Base-by-base conservation (phyloP, 805 yeast species). In the Yamadazyma phyllophila region DNA sequence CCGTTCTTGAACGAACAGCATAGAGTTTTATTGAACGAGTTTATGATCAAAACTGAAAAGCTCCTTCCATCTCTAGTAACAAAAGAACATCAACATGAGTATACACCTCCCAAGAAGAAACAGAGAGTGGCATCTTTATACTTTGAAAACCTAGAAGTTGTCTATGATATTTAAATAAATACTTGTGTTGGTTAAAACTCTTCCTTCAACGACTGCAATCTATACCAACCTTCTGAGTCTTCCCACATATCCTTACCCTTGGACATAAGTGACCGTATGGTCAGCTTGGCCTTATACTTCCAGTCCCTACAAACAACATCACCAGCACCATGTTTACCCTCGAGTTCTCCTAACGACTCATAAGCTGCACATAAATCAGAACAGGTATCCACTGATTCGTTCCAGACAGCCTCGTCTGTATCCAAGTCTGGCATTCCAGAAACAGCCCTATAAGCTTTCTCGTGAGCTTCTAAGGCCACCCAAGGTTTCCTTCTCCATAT, bases 291-390 rank as follows among this genome's bases (percentile, higher is more conserved):
- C 61, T 89, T 89, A 66, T 84, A 87, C 59, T 81, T 85, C 97
- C 97, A 91, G 60, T 90, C 96, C 58, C 83, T 81, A 62, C 97
- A 90, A 8, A 91, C 95, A n/a, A 84, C 53, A 60, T 86, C 88
- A 15, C 84, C 95, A 2, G 88, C 90, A 17, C 85, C 85, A 57
- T 83, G 77, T 56, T 80, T 83, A 7, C 95, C 95, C 9, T 87
- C 85, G 54, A 80, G 63, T 47, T 85, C 94, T n/a, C 98, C 98
- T 27, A 88, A 74, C 2, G 87, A 83, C 58, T 84, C 90, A 61
- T 90, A 92, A 1, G 96, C 92, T 34, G 94, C 86, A 2, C 86
- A 82, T 45, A 92, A 71, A 50, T 90, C 96, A 29, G 69, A 64
- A 59, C 96, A 86, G 0, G 86, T 77, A 16, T 83, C 91, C 4